Evolutionary conservation across 371 early-diverging fungal species (phyloP).

Genomic region (Globomyces sp.): DNA sequence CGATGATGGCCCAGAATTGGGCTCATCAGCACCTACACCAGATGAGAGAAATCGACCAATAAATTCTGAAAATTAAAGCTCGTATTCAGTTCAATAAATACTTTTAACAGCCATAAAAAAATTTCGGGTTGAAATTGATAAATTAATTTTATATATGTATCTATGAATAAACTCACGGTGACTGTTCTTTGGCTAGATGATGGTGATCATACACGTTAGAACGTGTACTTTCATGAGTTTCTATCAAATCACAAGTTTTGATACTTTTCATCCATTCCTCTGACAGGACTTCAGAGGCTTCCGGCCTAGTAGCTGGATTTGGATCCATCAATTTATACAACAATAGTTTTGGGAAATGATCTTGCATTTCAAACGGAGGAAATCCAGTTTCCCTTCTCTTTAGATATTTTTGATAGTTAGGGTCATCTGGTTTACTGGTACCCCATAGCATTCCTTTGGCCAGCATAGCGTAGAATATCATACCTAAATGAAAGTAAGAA

Average conservation of each 20-base stretch:
- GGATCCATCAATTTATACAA: slow-evolving; percentile 80
- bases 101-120: too few relatives aligned
- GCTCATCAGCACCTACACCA: too few relatives aligned
- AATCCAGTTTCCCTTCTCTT: slow-evolving; percentile 28
- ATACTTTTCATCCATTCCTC: slow-evolving; percentile 60
- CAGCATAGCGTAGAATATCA: slow-evolving; percentile 48
- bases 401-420: slow-evolving; percentile 35
- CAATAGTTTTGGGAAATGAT: slow-evolving; percentile 26
- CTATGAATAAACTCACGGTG: too few relatives aligned
- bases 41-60: too few relatives aligned
- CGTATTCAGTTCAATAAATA: too few relatives aligned
- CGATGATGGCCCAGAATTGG: too few relatives aligned
- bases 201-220: too few relatives aligned
- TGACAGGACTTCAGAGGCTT: slow-evolving; percentile 53
- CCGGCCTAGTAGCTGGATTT: slow-evolving; percentile 60
- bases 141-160: too few relatives aligned
- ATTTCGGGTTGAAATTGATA: too few relatives aligned
- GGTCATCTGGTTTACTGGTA: slow-evolving; percentile 34
- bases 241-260: slow-evolving; percentile 9
- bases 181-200: too few relatives aligned
- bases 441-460: slow-evolving; percentile 46
- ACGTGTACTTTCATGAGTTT: neutral
- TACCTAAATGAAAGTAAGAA: slow-evolving; percentile 6
- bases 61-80: too few relatives aligned
- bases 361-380: slow-evolving; percentile 35